Evolutionary conservation across 1,284 basidiomycete genomes (phyloP), one percentile per base, ranked within the genome.

Genomic region (Rhodofomes roseus): DNA sequence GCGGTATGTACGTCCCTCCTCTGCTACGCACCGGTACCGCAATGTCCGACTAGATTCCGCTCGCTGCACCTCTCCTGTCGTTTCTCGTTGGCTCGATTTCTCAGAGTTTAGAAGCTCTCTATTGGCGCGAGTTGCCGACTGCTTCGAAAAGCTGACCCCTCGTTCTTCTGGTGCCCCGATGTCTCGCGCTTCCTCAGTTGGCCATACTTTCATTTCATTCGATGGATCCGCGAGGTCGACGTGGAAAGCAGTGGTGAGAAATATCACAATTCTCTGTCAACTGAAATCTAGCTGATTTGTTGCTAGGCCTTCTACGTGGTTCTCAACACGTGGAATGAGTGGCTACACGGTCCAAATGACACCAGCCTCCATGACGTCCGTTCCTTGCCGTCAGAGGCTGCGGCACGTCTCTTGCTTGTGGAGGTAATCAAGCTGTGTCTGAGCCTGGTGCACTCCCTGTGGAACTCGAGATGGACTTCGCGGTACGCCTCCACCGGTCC

Each of bases 361-460:
- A 11, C 7, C 27, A 20, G 22, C 39, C 3, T 20, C 23, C n/a
- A 16, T 7, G 44, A 25, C 14, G 14, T 11, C 16, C 31, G 25
- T 22, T 50, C n/a, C 27, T 41, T 50, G 9, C 18, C 37, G 22
- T 25, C 37, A 3, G 18, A 20, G 25, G n/a, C 34, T 39, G 7
- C 57, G 16, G 27, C 52, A 9, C 57, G 40, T 14, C 37, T 54
- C 22, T 2, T 44, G 14, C 7, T 54, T 3, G 39, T 55, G 34
- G 58, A 59, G 36, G 23, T 41, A n/a, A 23, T 59, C 44, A 59
- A 59, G 54, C 36, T 59, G 27, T 20, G 25, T 36, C 57, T 58
- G 31, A 44, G 51, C 46, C 39, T 58, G 44, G 56, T 50, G 25
- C 63, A 50, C 55, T 50, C 60, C 22, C 14, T 53, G 41, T 34